These are phyloP conservation scores for Casuarina cunninghamiana DNA, from an alignment of 306 rosid species.

Conservation along the genomic window DNA sequence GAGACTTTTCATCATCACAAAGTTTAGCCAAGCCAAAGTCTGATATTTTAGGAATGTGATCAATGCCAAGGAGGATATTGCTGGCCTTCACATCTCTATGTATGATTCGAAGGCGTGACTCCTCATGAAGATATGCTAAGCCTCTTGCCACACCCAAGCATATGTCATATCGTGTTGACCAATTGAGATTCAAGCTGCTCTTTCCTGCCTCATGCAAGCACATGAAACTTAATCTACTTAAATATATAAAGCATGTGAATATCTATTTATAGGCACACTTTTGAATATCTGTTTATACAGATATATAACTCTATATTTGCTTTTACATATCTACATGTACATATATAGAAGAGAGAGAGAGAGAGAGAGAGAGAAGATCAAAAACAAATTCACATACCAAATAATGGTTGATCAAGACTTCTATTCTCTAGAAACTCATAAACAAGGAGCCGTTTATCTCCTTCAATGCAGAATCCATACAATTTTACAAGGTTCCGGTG, in stretches of 20 bases:
- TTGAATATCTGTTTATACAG: no score
- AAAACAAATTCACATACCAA: constrained; percentile 42
- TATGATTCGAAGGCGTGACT: constrained; percentile 66
- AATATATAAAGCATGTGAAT: neutral
- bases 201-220: no score
- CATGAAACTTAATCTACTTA: neutral
- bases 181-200: constrained; percentile 31
- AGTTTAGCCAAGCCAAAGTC: constrained; percentile 87
- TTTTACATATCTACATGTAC: no score
- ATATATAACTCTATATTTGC: no score
- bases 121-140: constrained; percentile 71
- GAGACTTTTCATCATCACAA: constrained; percentile 70
- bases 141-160: constrained; percentile 78
- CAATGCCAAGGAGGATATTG: constrained; percentile 64
- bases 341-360: no score
- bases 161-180: constrained; percentile 69
- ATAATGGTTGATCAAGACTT: constrained; percentile 33
- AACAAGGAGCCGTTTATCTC: constrained; percentile 65
- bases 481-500: constrained; percentile 78
- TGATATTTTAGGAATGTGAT: constrained; percentile 70
- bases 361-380: no score
- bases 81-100: constrained; percentile 88
- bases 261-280: no score
- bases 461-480: constrained; percentile 76
- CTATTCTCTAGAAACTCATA: constrained; percentile 72